phyloP scores from a whole-genome alignment of 495 filamentous ascomycete species.

The Neurospora sp. region DNA sequence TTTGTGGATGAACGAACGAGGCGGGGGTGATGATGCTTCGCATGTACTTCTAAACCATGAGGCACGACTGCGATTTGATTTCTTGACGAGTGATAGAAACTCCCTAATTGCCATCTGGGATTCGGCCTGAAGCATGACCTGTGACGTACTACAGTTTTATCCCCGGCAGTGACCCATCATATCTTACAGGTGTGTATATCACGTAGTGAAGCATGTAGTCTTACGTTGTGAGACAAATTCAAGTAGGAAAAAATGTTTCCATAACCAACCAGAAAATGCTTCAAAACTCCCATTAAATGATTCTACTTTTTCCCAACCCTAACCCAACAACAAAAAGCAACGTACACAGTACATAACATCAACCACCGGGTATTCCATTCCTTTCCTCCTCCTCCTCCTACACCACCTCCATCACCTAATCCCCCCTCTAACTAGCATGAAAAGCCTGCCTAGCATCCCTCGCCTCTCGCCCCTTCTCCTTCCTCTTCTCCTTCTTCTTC shows the following conservation, averaged over 20 bases:
- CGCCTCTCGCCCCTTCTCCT: constrained; percentile 61
- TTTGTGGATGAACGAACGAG: not conserved
- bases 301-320: not conserved
- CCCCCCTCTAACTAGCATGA: not conserved
- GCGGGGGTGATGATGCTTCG: not conserved
- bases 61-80: not conserved
- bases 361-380: not conserved
- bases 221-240: not conserved
- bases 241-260: not conserved
- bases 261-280: not conserved
- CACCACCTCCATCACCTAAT: not conserved
- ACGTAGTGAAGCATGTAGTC: not conserved
- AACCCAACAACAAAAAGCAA: not conserved
- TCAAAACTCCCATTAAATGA: not conserved
- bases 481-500: constrained; percentile 72
- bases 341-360: not conserved
- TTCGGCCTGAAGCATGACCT: not conserved
- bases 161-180: not conserved
- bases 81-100: not conserved
- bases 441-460: constrained; percentile 47
- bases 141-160: not conserved
- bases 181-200: not conserved
- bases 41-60: not conserved
- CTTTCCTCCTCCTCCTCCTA: not conserved
- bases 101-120: not conserved